A percentile compares a stretch with the other conserved stretches of the same genome.
phyloP scores from a whole-genome alignment of 2,329 filamentous ascomycete genomes.

The Epichloe bromicola region DNA sequence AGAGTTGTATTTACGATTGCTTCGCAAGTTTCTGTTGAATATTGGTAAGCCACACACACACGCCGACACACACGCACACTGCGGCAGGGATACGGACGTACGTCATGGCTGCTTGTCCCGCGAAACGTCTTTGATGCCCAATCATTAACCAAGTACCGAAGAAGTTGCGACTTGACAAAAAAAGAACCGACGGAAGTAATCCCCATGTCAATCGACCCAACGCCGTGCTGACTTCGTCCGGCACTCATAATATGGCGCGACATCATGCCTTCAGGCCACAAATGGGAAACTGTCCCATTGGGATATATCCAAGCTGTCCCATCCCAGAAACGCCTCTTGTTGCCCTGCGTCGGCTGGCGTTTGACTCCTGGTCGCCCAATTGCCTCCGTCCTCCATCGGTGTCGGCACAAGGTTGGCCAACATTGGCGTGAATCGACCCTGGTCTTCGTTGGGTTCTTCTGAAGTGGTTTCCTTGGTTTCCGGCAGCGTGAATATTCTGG shows the following conservation, averaged over 20 bases:
- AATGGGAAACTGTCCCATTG: constrained; percentile 22
- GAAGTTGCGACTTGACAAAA: no score
- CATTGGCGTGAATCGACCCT: neutral
- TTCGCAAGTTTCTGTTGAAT: no score
- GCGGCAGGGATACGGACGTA: no score
- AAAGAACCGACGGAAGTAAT: no score
- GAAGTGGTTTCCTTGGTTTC: neutral
- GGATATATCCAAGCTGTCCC: constrained; percentile 18
- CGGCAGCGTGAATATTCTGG: constrained; percentile 13
- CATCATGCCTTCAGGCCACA: neutral
- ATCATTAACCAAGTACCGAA: no score
- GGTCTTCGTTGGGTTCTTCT: neutral
- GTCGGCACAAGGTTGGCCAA: neutral
- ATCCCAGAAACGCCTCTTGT: constrained; percentile 12
- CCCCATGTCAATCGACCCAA: neutral
- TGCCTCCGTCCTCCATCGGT: constrained; percentile 3
- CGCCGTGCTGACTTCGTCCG: neutral
- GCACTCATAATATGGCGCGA: neutral
- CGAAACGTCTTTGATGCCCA: no score
- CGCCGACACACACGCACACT: no score
- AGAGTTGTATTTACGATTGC: no score
- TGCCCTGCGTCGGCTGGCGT: constrained; percentile 3
- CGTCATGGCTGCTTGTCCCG: neutral
- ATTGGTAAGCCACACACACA: no score
- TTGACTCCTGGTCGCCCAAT: constrained; percentile 5